A percentile compares a stretch with the other conserved stretches of the same genome.
These are phyloP conservation scores for Mycena olivaceomarginata DNA, from an alignment of 768 basidiomycete species.

Conservation along the genomic window DNA sequence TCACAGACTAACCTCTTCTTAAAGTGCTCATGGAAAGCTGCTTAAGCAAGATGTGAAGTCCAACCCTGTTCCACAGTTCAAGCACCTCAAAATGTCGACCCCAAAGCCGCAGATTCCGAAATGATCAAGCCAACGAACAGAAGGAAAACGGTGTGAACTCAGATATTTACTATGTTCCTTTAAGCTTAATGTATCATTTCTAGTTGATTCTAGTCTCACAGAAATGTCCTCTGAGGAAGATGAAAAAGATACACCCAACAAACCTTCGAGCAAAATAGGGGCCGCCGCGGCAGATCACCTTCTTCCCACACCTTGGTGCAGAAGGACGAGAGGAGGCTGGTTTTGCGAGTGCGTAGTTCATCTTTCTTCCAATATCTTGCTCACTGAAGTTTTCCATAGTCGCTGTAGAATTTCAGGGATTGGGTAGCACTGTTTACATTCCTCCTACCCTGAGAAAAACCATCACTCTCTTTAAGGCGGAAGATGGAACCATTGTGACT, in stretches of 20 bases:
- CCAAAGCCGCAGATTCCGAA: no score
- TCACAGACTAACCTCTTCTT: not conserved
- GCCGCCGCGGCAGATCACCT: not conserved
- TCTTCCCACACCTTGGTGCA: not conserved
- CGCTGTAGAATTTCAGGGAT: not conserved
- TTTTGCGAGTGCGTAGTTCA: not conserved
- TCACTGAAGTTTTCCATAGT: not conserved
- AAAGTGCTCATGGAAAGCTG: slow-evolving; percentile 11
- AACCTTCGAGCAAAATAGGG: not conserved
- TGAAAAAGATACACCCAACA: not conserved
- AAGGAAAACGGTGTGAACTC: no score
- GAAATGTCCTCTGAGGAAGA: no score
- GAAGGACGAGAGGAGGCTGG: not conserved
- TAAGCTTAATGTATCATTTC: no score
- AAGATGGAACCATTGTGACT: not conserved
- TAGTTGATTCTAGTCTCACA: no score
- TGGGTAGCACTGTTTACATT: not conserved
- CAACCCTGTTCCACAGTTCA: slow-evolving; percentile 11
- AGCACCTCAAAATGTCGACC: not conserved
- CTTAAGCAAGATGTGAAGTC: not conserved
- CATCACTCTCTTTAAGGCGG: not conserved
- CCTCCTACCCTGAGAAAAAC: not conserved
- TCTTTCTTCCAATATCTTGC: not conserved
- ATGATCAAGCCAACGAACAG: no score
- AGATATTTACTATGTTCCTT: no score